A percentile compares a stretch with the other conserved stretches of the same genome.
phyloP scores from a whole-genome alignment of 139 green algal genomes.

The Volvox africanus region DNA sequence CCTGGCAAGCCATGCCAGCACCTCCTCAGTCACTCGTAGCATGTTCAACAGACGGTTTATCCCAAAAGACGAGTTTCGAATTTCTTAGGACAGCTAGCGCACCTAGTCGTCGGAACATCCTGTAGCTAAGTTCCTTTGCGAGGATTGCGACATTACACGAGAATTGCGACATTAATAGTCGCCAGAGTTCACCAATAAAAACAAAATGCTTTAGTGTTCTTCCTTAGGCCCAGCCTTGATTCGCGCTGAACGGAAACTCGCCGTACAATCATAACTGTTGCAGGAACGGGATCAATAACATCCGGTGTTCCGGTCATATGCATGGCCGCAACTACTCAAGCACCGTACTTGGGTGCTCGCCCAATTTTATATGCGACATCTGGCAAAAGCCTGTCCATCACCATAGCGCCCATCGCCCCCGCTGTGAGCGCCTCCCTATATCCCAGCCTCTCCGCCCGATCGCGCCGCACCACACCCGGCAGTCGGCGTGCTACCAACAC shows the following conservation, averaged over 20 bases:
- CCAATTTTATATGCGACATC: conserved; percentile 84
- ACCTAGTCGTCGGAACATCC: background rate
- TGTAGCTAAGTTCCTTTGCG: background rate
- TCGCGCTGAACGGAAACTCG: background rate
- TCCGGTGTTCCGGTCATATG: background rate
- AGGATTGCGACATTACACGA: background rate
- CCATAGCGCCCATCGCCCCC: conserved; percentile 60
- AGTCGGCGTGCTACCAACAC: conserved; percentile 70
- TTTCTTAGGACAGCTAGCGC: background rate
- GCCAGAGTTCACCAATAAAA: background rate
- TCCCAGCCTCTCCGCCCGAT: conserved; percentile 56
- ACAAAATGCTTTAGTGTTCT: background rate
- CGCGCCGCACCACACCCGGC: conserved; percentile 69
- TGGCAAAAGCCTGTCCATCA: conserved; percentile 72
- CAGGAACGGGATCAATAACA: background rate
- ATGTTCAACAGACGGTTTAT: too few species aligned
- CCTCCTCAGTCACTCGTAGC: background rate
- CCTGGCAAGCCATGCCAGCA: conserved; percentile 14
- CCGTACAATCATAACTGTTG: background rate
- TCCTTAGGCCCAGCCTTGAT: background rate
- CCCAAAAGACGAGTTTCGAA: background rate
- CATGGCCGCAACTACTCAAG: conserved; percentile 50
- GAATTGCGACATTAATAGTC: background rate
- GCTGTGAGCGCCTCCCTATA: conserved; percentile 45
- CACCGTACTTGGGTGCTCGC: conserved; percentile 80